Base-by-base conservation (phyloP, 169 alveolate species). In the Plasmodium cynomolgi region DNA sequence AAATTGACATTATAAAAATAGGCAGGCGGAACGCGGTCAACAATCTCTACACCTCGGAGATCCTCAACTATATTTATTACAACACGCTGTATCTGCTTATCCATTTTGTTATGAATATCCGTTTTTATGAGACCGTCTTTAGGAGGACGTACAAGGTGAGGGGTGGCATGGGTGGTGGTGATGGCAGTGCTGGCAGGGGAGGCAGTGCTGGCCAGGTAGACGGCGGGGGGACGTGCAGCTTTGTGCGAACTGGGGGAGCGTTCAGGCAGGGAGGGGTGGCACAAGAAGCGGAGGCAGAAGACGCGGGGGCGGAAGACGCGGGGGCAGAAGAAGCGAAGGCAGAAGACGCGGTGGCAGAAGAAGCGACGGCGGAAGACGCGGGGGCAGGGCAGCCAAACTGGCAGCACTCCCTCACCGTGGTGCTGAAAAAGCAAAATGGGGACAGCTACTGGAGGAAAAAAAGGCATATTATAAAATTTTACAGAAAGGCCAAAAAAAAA, bases 11-110 rank as follows among this genome's bases (percentile, higher is more conserved):
- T 37, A 90, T 90, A 58, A 90, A 90, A 56, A 90, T 90, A 39
- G 26, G 47, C n/a, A 90, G 72, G 82, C 41, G 83, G 34, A 90
- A 90, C 26, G 20, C 33, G 0, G n/a, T 80, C 23, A 90, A 90
- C 23, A 90, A 90, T 26, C 15, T 90, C 23, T 90, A 90, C 73
- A 80, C 94, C 17, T 90, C 94, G 20, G 94, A 90, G 13, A 90
- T 90, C 31, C 73, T 90, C 20, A 90, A 90, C 34, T 80, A 90
- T 68, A 50, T 90, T 34, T 90, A 90, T 68, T 90, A 90, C 34
- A 90, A 79, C 77, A 44, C 71, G 37, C 72, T 90, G 39, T 90
- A 90, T 90, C 13, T 90, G 15, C 68, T 90, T 7, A 80, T 90
- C 31, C 91, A 90, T 80, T 31, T 90, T 4, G 31, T 90, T 41